Base-by-base conservation (phyloP, 345 rosid species). In the Eucalyptus regnans region DNA sequence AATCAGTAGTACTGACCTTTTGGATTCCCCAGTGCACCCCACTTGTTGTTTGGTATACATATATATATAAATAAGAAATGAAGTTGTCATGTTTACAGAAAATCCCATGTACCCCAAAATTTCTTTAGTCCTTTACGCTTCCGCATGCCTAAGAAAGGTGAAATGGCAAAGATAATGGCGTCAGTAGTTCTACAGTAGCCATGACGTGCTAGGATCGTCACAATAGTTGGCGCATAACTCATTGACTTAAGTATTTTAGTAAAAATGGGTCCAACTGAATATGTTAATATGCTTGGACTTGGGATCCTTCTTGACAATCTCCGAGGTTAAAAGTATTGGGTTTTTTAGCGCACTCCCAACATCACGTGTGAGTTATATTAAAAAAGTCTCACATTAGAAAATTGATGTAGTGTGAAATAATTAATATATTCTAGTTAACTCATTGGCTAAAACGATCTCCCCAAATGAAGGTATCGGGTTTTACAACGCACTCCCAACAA, bases 201-300 rank as follows among this genome's bases (percentile, higher is more conserved):
- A 1, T 51, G 54, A 51, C 20, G 4, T 51, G 54, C 0, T 51
- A 0, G 54, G 0, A 0, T 51, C 1, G 0, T 51, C 20, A 51
- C 20, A 51, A 51, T 54, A 54, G 0, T 54, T 20, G 5, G 4
- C 1, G 1, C 25, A 22, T 20, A 54, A 54, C 60, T 54, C 11
- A 54, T 0, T 54, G 0, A 0, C 60, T 54, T 54, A 54, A 54
- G 4, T 54, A 0, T 51, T 51, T 51, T 16, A 51, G 54, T 51
- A 51, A 16, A 6, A 3, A 51, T 0, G 4, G 8, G 8, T 54
- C 0, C 60, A 54, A 20, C 0, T 54, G 0, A 1, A 54, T 18
- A 54, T 18, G 4, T 54, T 54, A 54, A 54, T 54, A 54, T 8
- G 54, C 20, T 51, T 8, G 0, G 4, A 51, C 54, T 51, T 51